A percentile compares a stretch with the other conserved stretches of the same genome.
These are phyloP conservation scores for Ceratopteris richardii DNA, from an alignment of 75 land plant genomes.

Conservation along the genomic window DNA sequence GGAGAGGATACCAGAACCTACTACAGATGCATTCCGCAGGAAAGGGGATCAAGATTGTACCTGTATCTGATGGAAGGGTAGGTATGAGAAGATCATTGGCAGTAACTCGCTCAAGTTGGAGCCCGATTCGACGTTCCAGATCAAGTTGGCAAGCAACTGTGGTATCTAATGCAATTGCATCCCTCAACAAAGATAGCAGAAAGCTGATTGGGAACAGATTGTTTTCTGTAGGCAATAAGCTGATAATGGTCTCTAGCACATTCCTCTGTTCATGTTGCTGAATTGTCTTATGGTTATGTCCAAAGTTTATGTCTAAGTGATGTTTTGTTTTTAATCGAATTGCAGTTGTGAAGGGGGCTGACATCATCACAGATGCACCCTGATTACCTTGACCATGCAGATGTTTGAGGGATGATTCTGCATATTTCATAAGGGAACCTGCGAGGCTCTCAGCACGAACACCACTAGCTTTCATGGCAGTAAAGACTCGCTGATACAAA, in stretches of 20 bases:
- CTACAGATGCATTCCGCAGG: no score
- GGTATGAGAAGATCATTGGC: constrained; percentile 88
- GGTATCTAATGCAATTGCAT: constrained; percentile 60
- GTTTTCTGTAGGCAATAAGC: constrained; percentile 52
- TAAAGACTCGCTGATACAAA: constrained; percentile 52
- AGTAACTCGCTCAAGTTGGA: constrained; percentile 61
- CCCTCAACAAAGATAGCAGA: constrained; percentile 59
- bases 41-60: no score
- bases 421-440: constrained; percentile 63
- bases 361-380: no score
- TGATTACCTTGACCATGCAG: no score
- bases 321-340: no score
- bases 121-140: constrained; percentile 71
- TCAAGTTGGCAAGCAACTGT: constrained; percentile 48
- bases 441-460: constrained; percentile 67
- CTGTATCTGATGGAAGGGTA: constrained; percentile 18
- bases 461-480: constrained; percentile 71
- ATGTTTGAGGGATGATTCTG: constrained; percentile 34
- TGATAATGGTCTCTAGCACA: constrained; percentile 58
- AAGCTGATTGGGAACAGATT: constrained; percentile 55
- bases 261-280: constrained; percentile 62
- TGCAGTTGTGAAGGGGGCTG: no score
- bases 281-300: background rate
- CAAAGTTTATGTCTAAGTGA: no score
- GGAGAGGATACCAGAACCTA: no score